These are phyloP conservation scores for Hymenotorrendiella dingleyae DNA, from an alignment of 2,329 filamentous ascomycete genomes.

Conservation along the genomic window DNA sequence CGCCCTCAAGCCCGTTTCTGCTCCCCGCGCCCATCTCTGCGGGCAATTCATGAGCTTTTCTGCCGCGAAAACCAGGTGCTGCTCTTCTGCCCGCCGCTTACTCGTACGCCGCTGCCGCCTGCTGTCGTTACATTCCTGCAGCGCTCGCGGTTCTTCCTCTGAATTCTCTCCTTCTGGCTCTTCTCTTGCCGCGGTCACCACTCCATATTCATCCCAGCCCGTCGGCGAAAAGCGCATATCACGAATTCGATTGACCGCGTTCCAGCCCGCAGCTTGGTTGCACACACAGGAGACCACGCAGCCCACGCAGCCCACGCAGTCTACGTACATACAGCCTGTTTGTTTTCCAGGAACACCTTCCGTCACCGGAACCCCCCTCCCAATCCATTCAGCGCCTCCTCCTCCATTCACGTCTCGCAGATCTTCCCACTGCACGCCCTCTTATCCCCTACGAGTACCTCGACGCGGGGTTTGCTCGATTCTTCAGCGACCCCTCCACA, in stretches of 20 bases:
- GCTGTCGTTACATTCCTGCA: too few relatives aligned
- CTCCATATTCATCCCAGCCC: background rate
- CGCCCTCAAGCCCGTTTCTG: too few relatives aligned
- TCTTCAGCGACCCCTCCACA: slow-evolving; percentile 4
- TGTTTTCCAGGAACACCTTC: too few relatives aligned
- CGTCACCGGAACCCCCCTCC: too few relatives aligned
- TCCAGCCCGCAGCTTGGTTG: background rate
- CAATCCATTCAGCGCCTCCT: background rate
- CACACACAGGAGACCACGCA: too few relatives aligned
- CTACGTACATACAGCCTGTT: background rate
- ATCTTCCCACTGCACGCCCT: background rate
- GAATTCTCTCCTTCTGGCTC: background rate
- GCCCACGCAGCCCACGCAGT: too few relatives aligned
- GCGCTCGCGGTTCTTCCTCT: too few relatives aligned
- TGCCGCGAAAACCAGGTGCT: too few relatives aligned
- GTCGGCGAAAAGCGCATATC: background rate
- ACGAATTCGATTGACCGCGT: background rate
- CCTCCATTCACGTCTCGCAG: background rate
- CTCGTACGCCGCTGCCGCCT: too few relatives aligned
- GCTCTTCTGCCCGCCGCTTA: too few relatives aligned
- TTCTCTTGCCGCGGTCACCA: background rate
- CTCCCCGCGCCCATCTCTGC: too few relatives aligned
- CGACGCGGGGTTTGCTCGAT: slow-evolving; percentile 4
- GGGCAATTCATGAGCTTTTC: too few relatives aligned
- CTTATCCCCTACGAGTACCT: background rate